These are phyloP conservation scores for Aspergillus pseudonomiae DNA, from an alignment of 2,329 filamentous ascomycete species.

Conservation along the genomic window DNA sequence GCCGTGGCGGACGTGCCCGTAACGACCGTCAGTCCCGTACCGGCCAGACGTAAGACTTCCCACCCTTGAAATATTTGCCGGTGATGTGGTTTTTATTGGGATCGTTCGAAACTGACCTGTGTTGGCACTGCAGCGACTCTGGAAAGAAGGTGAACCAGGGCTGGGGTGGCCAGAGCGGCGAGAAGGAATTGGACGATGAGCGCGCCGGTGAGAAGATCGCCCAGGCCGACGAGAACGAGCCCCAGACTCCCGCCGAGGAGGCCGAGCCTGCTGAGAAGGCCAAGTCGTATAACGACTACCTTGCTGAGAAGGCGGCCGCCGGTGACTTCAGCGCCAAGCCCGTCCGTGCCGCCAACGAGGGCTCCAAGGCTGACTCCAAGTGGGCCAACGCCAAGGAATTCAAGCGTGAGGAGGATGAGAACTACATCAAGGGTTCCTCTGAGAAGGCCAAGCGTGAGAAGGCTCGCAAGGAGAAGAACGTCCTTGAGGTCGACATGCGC, in stretches of 20 bases:
- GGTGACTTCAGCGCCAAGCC: slow-evolving; percentile 65
- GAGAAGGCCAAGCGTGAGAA: slow-evolving; percentile 83
- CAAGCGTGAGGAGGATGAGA: slow-evolving; percentile 58
- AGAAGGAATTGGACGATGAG: slow-evolving; percentile 87
- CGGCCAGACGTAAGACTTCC: slow-evolving; percentile 58
- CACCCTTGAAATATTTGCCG: slow-evolving; percentile 3
- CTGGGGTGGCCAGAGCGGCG: slow-evolving; percentile 83
- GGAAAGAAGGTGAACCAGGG: slow-evolving; percentile 68
- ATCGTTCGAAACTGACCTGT: background rate
- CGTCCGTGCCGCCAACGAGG: slow-evolving; percentile 90
- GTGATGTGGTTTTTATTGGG: background rate
- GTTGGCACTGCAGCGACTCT: slow-evolving; percentile 41
- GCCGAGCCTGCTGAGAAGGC: slow-evolving; percentile 78
- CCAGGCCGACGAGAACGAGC: slow-evolving; percentile 78
- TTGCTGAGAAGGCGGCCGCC: slow-evolving; percentile 74
- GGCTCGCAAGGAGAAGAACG: slow-evolving; percentile 88
- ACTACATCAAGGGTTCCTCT: slow-evolving; percentile 71
- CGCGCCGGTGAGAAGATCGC: slow-evolving; percentile 88
- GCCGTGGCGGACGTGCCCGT: slow-evolving; percentile 55
- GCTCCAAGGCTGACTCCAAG: slow-evolving; percentile 84
- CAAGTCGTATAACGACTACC: slow-evolving; percentile 88
- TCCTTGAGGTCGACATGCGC: slow-evolving; percentile 85
- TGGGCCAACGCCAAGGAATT: slow-evolving; percentile 81
- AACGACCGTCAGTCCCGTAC: slow-evolving; percentile 67
- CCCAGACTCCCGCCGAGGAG: slow-evolving; percentile 54